Evolutionary conservation across 2,329 filamentous ascomycete genomes (phyloP).

Genomic region (Ilyonectria sp.): DNA sequence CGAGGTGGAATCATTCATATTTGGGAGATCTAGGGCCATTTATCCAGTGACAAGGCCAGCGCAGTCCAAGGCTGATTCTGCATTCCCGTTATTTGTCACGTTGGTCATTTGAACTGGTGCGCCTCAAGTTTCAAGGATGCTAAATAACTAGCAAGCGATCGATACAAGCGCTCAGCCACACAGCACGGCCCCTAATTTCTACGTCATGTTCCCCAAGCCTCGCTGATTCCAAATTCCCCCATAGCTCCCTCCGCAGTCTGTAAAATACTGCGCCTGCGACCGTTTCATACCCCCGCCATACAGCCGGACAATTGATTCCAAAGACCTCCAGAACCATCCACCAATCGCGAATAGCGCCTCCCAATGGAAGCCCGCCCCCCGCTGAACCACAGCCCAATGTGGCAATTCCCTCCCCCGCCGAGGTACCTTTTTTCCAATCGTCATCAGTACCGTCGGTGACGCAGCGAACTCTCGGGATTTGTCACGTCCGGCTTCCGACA

Average conservation of each 20-base stretch:
- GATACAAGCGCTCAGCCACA: not conserved
- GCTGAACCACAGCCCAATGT: slow-evolving; percentile 29
- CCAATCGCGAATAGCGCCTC: not conserved
- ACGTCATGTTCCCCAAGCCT: not conserved
- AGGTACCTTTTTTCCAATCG: slow-evolving; percentile 37
- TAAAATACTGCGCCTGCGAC: not conserved
- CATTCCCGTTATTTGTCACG: not conserved
- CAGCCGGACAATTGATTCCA: not conserved
- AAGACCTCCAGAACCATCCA: not conserved
- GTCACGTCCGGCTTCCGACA: slow-evolving; percentile 33
- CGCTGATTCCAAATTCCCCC: slow-evolving; percentile 27
- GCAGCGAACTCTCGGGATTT: slow-evolving; percentile 38
- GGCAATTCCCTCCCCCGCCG: slow-evolving; percentile 39
- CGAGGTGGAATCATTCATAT: not conserved
- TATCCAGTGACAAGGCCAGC: not conserved
- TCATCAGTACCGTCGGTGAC: slow-evolving; percentile 44
- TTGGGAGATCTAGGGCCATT: not conserved
- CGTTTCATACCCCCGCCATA: not conserved
- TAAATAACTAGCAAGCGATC: no score
- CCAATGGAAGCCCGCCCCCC: not conserved
- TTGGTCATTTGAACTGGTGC: no score
- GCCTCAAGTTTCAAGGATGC: no score
- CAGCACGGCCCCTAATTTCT: no score
- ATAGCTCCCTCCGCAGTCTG: not conserved
- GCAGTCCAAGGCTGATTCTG: not conserved